Evolutionary conservation across 192 early-diverging fungal genomes (phyloP).

Genomic region (Coemansia sp.): DNA sequence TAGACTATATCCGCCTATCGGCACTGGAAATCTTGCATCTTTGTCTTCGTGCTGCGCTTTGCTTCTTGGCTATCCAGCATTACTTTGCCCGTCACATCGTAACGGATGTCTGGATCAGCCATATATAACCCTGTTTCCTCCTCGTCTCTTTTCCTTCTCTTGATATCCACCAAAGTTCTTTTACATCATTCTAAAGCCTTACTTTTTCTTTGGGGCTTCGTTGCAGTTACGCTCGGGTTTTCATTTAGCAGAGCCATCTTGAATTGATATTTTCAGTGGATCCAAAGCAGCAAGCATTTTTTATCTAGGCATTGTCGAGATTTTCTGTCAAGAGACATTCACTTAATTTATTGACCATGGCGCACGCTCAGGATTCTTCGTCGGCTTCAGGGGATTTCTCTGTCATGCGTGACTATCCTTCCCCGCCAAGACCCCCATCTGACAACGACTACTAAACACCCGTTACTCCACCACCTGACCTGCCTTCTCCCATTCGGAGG

Average conservation of each 20-base stretch:
- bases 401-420: conserved; percentile 34
- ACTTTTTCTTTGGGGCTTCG: too few species aligned
- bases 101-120: conserved; percentile 2
- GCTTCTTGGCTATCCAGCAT: background rate
- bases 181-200: background rate
- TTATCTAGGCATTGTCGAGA: too few species aligned
- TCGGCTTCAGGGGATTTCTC: conserved; percentile 4
- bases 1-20: background rate
- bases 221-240: too few species aligned
- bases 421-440: conserved; percentile 31
- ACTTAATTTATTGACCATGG: background rate
- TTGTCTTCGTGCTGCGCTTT: background rate
- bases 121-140: background rate
- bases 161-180: background rate
- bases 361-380: background rate
- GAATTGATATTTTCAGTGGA: too few species aligned
- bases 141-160: background rate
- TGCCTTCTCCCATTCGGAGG: background rate
- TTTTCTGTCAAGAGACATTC: background rate
- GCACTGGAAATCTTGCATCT: background rate
- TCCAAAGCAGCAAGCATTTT: too few species aligned
- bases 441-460: conserved; percentile 14
- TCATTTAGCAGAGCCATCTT: too few species aligned
- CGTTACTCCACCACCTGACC: background rate
- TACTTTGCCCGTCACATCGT: background rate